Percentiles rank a stretch among this genome's conserved stretches.
Evolutionary conservation across 306 rosid genomes (phyloP).

Genomic region (Ziziphus jujuba): DNA sequence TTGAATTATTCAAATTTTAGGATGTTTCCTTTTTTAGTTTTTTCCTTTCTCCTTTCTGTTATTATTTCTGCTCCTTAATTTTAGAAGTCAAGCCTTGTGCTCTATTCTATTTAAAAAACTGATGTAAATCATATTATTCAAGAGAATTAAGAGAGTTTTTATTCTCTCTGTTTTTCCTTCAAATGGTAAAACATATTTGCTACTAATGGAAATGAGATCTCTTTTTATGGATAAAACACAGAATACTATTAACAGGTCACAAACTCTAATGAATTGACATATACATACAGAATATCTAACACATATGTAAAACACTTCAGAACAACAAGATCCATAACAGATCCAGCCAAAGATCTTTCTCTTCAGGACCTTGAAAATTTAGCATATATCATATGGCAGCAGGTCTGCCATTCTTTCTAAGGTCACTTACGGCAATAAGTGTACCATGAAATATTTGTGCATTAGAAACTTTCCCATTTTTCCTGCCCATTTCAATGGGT

Average conservation of each 20-base stretch:
- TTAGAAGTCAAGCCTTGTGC: too few species aligned
- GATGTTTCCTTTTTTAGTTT: too few species aligned
- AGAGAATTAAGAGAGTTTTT: too few species aligned
- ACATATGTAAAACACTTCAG: not conserved
- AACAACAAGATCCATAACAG: not conserved
- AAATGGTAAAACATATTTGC: not conserved
- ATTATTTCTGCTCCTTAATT: too few species aligned
- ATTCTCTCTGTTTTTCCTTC: too few species aligned
- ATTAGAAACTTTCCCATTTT: constrained; percentile 27
- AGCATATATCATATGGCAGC: constrained; percentile 57
- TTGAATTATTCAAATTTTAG: too few species aligned
- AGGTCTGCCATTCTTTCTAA: constrained; percentile 81
- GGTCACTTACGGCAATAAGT: constrained; percentile 83
- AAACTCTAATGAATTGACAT: not conserved
- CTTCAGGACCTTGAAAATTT: not conserved
- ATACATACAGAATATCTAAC: too few species aligned
- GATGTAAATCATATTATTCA: too few species aligned
- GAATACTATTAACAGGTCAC: not conserved
- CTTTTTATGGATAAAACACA: too few species aligned
- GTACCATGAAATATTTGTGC: constrained; percentile 39
- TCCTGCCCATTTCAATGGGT: constrained; percentile 33
- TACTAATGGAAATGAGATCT: too few species aligned
- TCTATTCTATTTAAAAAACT: too few species aligned
- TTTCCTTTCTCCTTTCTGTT: too few species aligned
- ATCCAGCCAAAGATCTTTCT: not conserved